Base-by-base conservation (phyloP, 495 filamentous ascomycete genomes). In the Annulohypoxylon maeteangense region DNA sequence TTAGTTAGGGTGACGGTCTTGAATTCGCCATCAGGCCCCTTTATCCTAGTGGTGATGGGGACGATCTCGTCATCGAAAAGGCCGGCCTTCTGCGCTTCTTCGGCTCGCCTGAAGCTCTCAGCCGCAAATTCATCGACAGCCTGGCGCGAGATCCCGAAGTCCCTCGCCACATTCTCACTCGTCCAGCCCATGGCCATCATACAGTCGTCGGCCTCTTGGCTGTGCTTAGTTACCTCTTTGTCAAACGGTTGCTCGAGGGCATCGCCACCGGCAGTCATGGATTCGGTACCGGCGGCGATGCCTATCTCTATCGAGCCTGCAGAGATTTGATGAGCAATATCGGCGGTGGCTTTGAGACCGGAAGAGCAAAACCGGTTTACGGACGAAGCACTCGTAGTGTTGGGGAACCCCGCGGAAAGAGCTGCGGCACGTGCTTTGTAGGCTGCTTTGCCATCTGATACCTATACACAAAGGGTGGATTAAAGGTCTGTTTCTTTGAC, bases 161-260 rank as follows among this genome's bases (percentile, higher is more conserved):
- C 95, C 56, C 87, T 88, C 50, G 89, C 93, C n/a, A 99, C 92
- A 72, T 99, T 98, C 84, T 99, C 95, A 10, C 90, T 93, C 0
- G 95, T 99, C 88, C 97, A 95, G 0, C 95, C 95, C 95, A 99
- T 99, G 29, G 93, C 90, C 86, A 95, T 89, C 87, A 93, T 87
- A 85, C 93, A 96, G 80, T 99, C 95, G 34, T 78, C 75, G 0
- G 92, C 88, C 76, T 98, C 94, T 76, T 92, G 92, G 65, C 78
- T 83, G 75, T 86, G 87, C 68, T 87, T 83, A 25, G 93, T 79
- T 27, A 99, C 88, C 58, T 90, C 89, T 48, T 90, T 90, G 77
- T 93, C 89, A 84, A 97, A 96, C 3, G 92, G 89, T 27, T 82
- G 80, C 20, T 88, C 86, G 18, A 93, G 82, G 2, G 87, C 83